A percentile compares a stretch with the other conserved stretches of the same genome.
Conservation (phyloP, 345 rosid species). For the Erysimum cheiranthoides region DNA sequence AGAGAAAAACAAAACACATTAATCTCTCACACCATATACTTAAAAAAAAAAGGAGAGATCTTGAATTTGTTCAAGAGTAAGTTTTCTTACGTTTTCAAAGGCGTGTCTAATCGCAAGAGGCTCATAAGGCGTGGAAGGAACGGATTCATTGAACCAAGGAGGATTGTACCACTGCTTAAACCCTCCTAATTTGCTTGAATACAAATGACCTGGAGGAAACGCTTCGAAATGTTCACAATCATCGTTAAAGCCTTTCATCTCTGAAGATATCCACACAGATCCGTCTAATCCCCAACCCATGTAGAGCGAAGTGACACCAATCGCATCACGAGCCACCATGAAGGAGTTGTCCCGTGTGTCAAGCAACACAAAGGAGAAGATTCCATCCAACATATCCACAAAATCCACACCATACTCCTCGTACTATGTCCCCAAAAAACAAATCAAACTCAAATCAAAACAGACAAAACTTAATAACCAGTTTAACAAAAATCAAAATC, state of each 20-base stretch:
- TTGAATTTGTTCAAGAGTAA: not conserved
- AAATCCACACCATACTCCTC: slow-evolving; percentile 89
- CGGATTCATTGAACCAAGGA: slow-evolving; percentile 72
- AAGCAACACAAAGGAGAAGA: slow-evolving; percentile 90
- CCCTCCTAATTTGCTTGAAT: slow-evolving; percentile 83
- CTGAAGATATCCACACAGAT: slow-evolving; percentile 86
- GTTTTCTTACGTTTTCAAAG: slow-evolving; percentile 67
- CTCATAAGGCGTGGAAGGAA: slow-evolving; percentile 79
- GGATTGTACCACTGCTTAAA: slow-evolving; percentile 89
- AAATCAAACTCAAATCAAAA: slow-evolving; percentile 25
- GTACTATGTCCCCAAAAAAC: slow-evolving; percentile 50
- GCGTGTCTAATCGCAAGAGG: slow-evolving; percentile 73
- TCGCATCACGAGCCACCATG: slow-evolving; percentile 90
- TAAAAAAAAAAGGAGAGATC: not conserved
- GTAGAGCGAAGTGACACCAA: slow-evolving; percentile 94
- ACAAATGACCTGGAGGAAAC: slow-evolving; percentile 92
- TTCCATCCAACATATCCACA: slow-evolving; percentile 90
- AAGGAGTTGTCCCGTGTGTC: slow-evolving; percentile 83
- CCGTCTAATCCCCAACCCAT: slow-evolving; percentile 98
- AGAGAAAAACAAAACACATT: slow-evolving; percentile 3
- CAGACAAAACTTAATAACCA: slow-evolving; percentile 10
- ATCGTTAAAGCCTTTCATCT: slow-evolving; percentile 85
- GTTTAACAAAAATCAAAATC: not conserved
- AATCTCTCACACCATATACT: not conserved
- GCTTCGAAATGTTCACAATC: slow-evolving; percentile 88